Evolutionary conservation across 441 rosid species (phyloP), one percentile per base, ranked within the genome.

Genomic region (Iberis amara): DNA sequence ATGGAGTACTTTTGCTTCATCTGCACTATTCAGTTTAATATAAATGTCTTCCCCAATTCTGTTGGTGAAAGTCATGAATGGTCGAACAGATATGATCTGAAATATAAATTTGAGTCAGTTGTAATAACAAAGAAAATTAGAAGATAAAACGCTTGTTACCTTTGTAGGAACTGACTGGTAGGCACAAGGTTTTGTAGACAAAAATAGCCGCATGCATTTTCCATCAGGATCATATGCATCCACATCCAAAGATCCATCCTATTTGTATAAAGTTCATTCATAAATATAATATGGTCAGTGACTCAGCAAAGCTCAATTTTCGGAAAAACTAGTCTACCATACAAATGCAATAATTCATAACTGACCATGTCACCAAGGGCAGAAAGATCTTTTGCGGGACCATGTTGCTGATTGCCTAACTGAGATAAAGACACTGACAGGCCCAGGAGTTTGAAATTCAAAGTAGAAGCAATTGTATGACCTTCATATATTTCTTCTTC

Each of bases 161-260:
- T 94, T 94, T 14, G 97, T 85, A 35, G 99, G 96, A 39, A 94
- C 78, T 41, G 97, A 94, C 39, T 77, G 96, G 70, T 76, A 78
- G 37, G 85, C 74, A 51, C 96, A 83, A 52, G 89, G 85, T 72
- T 89, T 85, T 59, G 95, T 69, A 57, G 97, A 85, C 55, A 94
- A 59, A 76, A 81, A 94, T 51, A 94, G 84, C 67, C 77, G 82
- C 82, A 83, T 74, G 73, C 94, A 79, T 50, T 80, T 81, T 11
- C 82, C 95, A 66, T 76, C 87, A 42, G 74, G 76, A 79, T 79
- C 79, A 75, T 74, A 72, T 24, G 97, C 89, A 55, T 73, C 83
- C 49, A 89, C 68, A 80, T 83, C 97, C 72, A 82, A 47, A n/a
- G 97, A 89, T 70, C 97, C 99, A 81, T 89, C 96, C 99, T 94